Conservation (phyloP, 192 early-diverging fungal genomes). For the Phycomyces nitens region DNA sequence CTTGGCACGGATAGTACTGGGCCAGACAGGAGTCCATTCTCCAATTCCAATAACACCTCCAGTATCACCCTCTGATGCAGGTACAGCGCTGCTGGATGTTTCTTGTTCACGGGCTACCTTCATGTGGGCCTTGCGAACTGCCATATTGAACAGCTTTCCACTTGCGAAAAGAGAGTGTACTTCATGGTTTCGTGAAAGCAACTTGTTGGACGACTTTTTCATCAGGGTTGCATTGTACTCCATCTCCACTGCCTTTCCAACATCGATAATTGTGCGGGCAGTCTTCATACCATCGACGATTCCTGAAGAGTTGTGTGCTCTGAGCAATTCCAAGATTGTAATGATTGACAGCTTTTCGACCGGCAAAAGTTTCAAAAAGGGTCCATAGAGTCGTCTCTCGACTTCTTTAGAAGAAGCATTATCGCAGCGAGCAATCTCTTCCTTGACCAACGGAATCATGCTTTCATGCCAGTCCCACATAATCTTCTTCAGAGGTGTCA, state of each 20-base stretch:
- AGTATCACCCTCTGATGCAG: conserved; percentile 10
- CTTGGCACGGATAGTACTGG: conserved; percentile 37
- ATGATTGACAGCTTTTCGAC: conserved; percentile 78
- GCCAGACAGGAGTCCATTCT: conserved; percentile 37
- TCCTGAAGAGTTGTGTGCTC: conserved; percentile 51
- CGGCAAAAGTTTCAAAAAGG: conserved; percentile 61
- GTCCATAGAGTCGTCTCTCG: conserved; percentile 56
- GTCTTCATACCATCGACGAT: conserved; percentile 55
- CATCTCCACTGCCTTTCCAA: conserved; percentile 76
- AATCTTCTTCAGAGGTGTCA: conserved; percentile 50
- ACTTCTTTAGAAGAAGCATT: conserved; percentile 12
- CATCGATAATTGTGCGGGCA: conserved; percentile 48
- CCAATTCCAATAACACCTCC: conserved; percentile 12
- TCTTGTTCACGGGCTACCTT: conserved; percentile 51
- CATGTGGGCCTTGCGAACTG: conserved; percentile 65
- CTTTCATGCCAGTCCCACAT: conserved; percentile 74
- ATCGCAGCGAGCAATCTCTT: conserved; percentile 56
- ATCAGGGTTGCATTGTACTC: conserved; percentile 81
- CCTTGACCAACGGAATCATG: conserved; percentile 64
- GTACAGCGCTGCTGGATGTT: conserved; percentile 9
- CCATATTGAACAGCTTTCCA: conserved; percentile 79
- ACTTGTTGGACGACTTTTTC: conserved; percentile 63
- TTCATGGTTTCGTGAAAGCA: conserved; percentile 44
- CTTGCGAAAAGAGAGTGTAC: conserved; percentile 71
- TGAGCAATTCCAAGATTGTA: conserved; percentile 78